These are phyloP conservation scores for Colletotrichum agaves DNA, from an alignment of 2,329 filamentous ascomycete species.

Conservation along the genomic window DNA sequence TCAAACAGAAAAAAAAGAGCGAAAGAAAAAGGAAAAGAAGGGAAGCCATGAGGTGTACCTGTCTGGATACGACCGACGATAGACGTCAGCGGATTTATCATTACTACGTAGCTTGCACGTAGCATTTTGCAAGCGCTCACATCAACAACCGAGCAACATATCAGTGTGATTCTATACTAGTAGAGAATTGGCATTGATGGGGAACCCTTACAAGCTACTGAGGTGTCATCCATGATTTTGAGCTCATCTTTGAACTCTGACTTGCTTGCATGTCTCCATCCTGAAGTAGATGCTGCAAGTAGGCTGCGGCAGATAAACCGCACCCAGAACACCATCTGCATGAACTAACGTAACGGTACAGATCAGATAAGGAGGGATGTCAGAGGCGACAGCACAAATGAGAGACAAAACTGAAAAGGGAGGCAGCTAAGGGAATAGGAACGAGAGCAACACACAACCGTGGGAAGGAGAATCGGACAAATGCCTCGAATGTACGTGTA, in stretches of 20 bases:
- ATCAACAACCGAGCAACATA: background rate
- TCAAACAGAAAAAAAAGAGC: too few species aligned
- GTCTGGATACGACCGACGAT: background rate
- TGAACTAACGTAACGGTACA: too few species aligned
- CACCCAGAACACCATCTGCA: too few species aligned
- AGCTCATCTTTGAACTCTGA: conserved; percentile 30
- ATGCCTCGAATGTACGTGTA: too few species aligned
- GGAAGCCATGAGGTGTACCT: background rate
- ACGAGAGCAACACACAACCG: too few species aligned
- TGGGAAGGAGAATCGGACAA: too few species aligned
- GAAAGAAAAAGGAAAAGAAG: too few species aligned
- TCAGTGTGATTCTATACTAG: background rate
- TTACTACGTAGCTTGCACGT: background rate
- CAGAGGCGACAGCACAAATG: too few species aligned
- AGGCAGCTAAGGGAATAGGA: too few species aligned
- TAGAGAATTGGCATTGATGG: too few species aligned
- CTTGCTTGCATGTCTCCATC: conserved; percentile 16
- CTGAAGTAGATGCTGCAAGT: background rate
- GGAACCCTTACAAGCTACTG: conserved; percentile 48
- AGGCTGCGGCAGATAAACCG: background rate
- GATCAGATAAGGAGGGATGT: too few species aligned
- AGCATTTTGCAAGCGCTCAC: background rate
- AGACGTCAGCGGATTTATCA: background rate
- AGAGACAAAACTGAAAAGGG: too few species aligned
- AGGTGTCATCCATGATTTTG: conserved; percentile 38